These are phyloP conservation scores for Chloromonas sp. DNA, from an alignment of 163 green algal genomes.

Conservation along the genomic window DNA sequence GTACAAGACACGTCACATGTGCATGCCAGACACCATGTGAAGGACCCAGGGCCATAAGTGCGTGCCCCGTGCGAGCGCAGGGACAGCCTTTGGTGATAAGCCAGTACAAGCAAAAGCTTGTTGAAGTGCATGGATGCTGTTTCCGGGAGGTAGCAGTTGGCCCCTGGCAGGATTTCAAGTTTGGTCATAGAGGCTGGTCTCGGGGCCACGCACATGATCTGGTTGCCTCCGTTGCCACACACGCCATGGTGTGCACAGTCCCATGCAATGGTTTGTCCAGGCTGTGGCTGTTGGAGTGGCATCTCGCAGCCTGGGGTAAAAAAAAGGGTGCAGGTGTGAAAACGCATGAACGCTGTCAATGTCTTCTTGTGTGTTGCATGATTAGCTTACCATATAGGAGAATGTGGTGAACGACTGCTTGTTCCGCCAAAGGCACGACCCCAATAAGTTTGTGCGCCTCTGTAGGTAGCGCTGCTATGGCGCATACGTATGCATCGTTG, in stretches of 20 bases:
- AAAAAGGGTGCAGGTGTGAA: not conserved
- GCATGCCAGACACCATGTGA: not conserved
- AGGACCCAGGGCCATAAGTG: too few species aligned
- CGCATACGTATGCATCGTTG: slow-evolving; percentile 66
- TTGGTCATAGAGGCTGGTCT: too few species aligned
- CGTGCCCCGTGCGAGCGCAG: too few species aligned
- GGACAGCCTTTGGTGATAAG: too few species aligned
- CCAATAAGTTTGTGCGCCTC: slow-evolving; percentile 60
- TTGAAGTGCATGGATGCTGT: too few species aligned
- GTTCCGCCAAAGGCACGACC: slow-evolving; percentile 51
- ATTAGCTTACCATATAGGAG: slow-evolving; percentile 63
- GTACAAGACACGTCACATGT: not conserved
- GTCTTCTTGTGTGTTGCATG: not conserved
- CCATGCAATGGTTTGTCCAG: slow-evolving; percentile 8
- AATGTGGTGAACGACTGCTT: slow-evolving; percentile 77
- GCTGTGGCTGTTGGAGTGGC: not conserved
- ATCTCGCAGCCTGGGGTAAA: not conserved
- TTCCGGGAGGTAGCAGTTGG: too few species aligned
- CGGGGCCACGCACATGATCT: not conserved
- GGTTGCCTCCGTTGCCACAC: not conserved
- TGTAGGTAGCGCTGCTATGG: slow-evolving; percentile 42
- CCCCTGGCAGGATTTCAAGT: too few species aligned
- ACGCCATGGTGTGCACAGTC: not conserved
- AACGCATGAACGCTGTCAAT: not conserved
- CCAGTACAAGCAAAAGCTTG: not conserved